Conservation (phyloP, 495 filamentous ascomycete species). For the Penicillium pancosmium region DNA sequence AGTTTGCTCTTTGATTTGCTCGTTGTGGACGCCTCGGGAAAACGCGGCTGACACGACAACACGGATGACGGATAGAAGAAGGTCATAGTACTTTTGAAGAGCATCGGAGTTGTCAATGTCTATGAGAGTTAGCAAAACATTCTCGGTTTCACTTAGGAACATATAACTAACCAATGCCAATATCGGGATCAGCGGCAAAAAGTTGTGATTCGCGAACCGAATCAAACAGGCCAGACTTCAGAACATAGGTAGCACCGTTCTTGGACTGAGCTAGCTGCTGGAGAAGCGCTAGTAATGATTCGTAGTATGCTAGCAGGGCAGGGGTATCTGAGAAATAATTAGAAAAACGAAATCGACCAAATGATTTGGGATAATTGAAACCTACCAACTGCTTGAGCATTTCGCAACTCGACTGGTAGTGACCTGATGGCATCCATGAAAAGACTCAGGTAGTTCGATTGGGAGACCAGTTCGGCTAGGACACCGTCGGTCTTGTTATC, state of each 20-base stretch:
- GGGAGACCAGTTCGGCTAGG: conserved; percentile 75
- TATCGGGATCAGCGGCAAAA: conserved; percentile 90
- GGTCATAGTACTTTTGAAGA: conserved; percentile 76
- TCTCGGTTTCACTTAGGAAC: not conserved
- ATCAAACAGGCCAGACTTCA: conserved; percentile 88
- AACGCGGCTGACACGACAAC: conserved; percentile 81
- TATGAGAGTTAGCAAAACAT: conserved; percentile 27
- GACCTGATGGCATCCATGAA: conserved; percentile 80
- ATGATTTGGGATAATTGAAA: conserved; percentile 8
- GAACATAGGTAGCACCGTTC: conserved; percentile 73
- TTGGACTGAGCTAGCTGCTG: conserved; percentile 80
- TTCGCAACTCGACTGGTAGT: conserved; percentile 65
- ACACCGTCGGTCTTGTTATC: conserved; percentile 67
- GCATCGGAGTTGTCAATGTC: conserved; percentile 71
- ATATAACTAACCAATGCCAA: conserved; percentile 69
- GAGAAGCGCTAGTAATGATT: conserved; percentile 81
- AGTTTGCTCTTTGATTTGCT: conserved; percentile 71
- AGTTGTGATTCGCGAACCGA: conserved; percentile 75
- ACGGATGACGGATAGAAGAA: conserved; percentile 78
- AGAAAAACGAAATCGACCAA: conserved; percentile 20
- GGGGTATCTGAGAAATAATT: conserved; percentile 48
- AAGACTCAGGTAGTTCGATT: conserved; percentile 86
- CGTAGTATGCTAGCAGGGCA: conserved; percentile 62
- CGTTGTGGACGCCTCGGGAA: conserved; percentile 78
- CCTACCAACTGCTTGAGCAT: conserved; percentile 55